A percentile compares a stretch with the other conserved stretches of the same genome.
These are phyloP conservation scores for Tuber magnatum DNA, from an alignment of 495 filamentous ascomycete species.

Conservation along the genomic window DNA sequence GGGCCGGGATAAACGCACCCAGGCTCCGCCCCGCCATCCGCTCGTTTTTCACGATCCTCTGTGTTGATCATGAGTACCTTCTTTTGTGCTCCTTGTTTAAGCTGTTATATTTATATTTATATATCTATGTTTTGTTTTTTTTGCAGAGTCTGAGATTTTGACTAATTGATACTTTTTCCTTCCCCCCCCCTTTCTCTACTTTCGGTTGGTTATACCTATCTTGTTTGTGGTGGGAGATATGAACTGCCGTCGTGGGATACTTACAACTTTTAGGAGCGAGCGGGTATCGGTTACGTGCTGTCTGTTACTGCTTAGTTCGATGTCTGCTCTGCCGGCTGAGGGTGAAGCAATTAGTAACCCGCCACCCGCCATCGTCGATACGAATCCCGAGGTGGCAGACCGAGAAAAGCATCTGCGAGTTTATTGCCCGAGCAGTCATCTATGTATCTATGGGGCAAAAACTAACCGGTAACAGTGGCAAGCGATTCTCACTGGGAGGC, in stretches of 20 bases:
- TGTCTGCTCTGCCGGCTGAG: neutral
- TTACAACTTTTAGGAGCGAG: neutral
- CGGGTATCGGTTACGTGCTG: neutral
- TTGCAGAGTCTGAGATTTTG: neutral
- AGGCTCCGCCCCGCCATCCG: neutral
- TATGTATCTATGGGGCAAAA: neutral
- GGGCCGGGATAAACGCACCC: neutral
- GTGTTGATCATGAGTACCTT: conserved; percentile 1
- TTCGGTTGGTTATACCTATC: neutral
- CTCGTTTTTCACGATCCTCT: neutral
- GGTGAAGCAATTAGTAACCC: neutral
- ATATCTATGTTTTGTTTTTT: no score
- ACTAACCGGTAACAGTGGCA: neutral
- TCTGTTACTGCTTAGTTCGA: neutral
- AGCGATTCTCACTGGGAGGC: neutral
- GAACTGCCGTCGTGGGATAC: neutral
- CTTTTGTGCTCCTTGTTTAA: neutral
- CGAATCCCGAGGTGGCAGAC: neutral
- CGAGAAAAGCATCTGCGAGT: neutral
- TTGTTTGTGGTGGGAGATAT: neutral
- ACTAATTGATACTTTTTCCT: neutral
- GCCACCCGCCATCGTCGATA: neutral
- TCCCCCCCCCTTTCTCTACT: no score
- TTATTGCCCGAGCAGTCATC: neutral
- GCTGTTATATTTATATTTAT: neutral